Conservation (phyloP, 2,329 filamentous ascomycete species). For the Lachnellula occidentalis region DNA sequence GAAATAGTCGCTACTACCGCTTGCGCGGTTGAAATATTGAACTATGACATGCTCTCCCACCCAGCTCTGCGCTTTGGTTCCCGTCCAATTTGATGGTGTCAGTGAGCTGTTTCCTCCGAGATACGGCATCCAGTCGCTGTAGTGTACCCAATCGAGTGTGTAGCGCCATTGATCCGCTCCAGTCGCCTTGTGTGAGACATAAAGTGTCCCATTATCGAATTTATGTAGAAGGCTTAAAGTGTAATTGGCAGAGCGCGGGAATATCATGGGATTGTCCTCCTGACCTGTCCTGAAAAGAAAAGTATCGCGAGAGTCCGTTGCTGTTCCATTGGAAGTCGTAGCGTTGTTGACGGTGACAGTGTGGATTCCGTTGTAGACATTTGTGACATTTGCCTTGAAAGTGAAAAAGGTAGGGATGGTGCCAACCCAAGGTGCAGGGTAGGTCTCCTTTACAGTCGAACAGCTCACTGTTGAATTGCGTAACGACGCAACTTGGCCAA, state of each 20-base stretch:
- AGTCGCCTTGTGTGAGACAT: constrained; percentile 50
- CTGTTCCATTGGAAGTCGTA: constrained; percentile 19
- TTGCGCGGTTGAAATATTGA: constrained; percentile 56
- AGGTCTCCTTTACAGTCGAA: constrained; percentile 31
- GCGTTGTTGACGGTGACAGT: constrained; percentile 51
- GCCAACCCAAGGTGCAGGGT: constrained; percentile 40
- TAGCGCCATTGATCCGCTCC: constrained; percentile 51
- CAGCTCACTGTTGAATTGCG: constrained; percentile 43
- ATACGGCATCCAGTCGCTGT: constrained; percentile 52
- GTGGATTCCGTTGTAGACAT: constrained; percentile 57
- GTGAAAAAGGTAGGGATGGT: constrained; percentile 49
- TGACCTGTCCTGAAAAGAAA: constrained; percentile 57
- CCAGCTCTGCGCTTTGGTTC: constrained; percentile 54
- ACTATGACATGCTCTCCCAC: constrained; percentile 51
- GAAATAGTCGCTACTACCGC: constrained; percentile 55
- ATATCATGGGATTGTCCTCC: constrained; percentile 53
- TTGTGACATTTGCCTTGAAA: constrained; percentile 46
- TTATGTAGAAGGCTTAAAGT: constrained; percentile 45
- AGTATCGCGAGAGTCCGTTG: constrained; percentile 41
- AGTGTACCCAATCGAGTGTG: constrained; percentile 26
- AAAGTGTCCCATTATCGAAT: constrained; percentile 33
- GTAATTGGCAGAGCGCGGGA: constrained; percentile 51
- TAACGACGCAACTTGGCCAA: constrained; percentile 38
- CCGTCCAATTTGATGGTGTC: constrained; percentile 48
- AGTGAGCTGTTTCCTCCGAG: constrained; percentile 44